These are phyloP conservation scores for Coemansia sp. DNA, from an alignment of 192 early-diverging fungal genomes.

Conservation along the genomic window DNA sequence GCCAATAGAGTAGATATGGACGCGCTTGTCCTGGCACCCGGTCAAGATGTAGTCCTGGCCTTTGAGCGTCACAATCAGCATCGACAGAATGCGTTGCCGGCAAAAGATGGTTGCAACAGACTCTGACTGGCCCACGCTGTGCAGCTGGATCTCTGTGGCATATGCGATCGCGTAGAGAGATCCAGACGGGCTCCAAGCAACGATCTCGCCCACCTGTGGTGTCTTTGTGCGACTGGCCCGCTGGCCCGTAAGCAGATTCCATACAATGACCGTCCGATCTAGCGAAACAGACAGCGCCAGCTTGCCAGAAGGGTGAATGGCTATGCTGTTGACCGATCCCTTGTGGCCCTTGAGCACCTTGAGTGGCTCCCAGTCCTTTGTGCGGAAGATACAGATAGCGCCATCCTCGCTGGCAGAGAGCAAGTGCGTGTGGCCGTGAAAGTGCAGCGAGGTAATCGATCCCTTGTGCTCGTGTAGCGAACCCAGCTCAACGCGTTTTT, in stretches of 20 bases:
- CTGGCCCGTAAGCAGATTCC: conserved; percentile 77
- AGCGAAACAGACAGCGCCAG: conserved; percentile 82
- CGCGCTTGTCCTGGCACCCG: conserved; percentile 57
- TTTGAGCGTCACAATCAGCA: conserved; percentile 25
- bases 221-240: conserved; percentile 62
- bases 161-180: conserved; percentile 43
- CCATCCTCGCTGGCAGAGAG: conserved; percentile 91
- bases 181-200: conserved; percentile 44
- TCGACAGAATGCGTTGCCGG: conserved; percentile 40
- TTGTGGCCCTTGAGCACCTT: conserved; percentile 83
- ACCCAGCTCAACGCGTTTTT: conserved; percentile 86
- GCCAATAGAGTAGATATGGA: conserved; percentile 42
- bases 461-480: conserved; percentile 90
- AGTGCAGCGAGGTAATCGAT: conserved; percentile 84
- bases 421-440: conserved; percentile 82
- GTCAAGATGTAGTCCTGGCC: conserved; percentile 33
- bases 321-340: conserved; percentile 72
- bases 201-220: conserved; percentile 36
- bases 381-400: conserved; percentile 83
- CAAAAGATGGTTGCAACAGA: conserved; percentile 40
- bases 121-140: conserved; percentile 46
- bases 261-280: conserved; percentile 71
- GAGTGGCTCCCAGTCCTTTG: conserved; percentile 96
- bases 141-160: conserved; percentile 49
- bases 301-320: conserved; percentile 95